These are phyloP conservation scores for Lepraria neglecta DNA, from an alignment of 495 filamentous ascomycete genomes.

Conservation along the genomic window DNA sequence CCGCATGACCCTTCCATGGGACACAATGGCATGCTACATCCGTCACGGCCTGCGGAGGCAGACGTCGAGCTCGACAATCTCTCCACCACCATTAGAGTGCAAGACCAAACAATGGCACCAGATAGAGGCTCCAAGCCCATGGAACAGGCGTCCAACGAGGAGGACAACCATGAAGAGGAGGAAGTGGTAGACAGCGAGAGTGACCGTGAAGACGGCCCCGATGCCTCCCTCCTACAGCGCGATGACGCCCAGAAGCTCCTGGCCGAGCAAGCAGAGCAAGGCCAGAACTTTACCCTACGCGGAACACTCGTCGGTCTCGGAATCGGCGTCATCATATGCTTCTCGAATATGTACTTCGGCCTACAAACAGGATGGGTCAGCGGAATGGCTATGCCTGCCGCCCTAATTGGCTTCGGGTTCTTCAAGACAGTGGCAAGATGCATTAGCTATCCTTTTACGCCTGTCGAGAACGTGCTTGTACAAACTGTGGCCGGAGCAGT, in stretches of 20 bases:
- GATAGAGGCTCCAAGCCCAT: conserved; percentile 32
- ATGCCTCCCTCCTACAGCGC: conserved; percentile 26
- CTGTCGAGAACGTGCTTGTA: conserved; percentile 95
- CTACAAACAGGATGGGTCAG: conserved; percentile 92
- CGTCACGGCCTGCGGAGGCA: conserved; percentile 2
- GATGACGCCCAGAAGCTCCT: conserved; percentile 36
- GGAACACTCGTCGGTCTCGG: conserved; percentile 72
- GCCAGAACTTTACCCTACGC: conserved; percentile 70
- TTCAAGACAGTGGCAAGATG: conserved; percentile 73
- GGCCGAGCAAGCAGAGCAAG: conserved; percentile 30
- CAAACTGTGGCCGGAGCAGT: conserved; percentile 94
- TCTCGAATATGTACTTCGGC: conserved; percentile 97
- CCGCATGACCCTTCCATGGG: not conserved
- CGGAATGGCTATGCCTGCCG: conserved; percentile 86
- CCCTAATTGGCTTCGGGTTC: conserved; percentile 91
- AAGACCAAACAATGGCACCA: conserved; percentile 31
- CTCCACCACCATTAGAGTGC: not conserved
- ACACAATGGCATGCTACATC: conserved; percentile 1
- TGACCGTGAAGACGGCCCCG: conserved; percentile 20
- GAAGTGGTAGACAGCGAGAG: not conserved
- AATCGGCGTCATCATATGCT: conserved; percentile 85
- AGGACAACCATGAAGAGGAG: conserved; percentile 6
- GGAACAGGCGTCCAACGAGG: conserved; percentile 16
- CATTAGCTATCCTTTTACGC: conserved; percentile 73
- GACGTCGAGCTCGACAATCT: conserved; percentile 13